Evolutionary conservation across 257 asterid species (phyloP), one percentile per base, ranked within the genome.

Genomic region (Datura wrightii): DNA sequence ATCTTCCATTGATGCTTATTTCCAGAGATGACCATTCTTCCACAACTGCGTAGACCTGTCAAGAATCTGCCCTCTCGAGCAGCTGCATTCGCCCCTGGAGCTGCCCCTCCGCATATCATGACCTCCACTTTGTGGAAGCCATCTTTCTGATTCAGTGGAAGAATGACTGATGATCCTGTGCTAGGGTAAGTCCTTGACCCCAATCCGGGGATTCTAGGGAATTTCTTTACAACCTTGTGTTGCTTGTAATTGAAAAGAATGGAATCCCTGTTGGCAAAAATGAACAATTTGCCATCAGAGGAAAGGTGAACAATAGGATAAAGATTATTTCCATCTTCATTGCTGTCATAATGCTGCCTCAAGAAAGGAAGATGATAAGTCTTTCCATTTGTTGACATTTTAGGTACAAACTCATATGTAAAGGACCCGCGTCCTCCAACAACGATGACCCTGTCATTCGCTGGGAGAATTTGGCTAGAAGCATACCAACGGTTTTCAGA

Each of bases 291-390:
- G 3, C 94, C 94, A 80, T 92, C 95, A 3, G 94, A 90, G 8
- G 94, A 90, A 71, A 94, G 97, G 83, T 94, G 97, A 82, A 94
- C 80, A 18, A 92, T 86, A 2, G 97, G 98, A 84, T 92, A 94
- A 66, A 91, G 89, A 69, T 92, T 94, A 53, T 87, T 92, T 13
- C 88, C 89, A 1, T 86, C 89, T 13, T 80, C 88, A 14, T 41
- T 79, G 31, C 48, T 69, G 15, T 89, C 89, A 41, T 83, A 74
- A 8, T 92, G 90, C 19, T 52, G 82, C 42, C 54, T 86, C 89
- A 94, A 88, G 85, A 94, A 91, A 0, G 95, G 93, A 1, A 92
- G 91, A 46, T 81, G 39, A 19, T 85, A 89, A 8, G 91, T 62
- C 44, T 76, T 84, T 69, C 81, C 85, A 8, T 18, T 62, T 5